Percentiles rank a stretch among this genome's conserved stretches.
Evolutionary conservation across 345 rosid species (phyloP).

Genomic region (Laguncularia racemosa): DNA sequence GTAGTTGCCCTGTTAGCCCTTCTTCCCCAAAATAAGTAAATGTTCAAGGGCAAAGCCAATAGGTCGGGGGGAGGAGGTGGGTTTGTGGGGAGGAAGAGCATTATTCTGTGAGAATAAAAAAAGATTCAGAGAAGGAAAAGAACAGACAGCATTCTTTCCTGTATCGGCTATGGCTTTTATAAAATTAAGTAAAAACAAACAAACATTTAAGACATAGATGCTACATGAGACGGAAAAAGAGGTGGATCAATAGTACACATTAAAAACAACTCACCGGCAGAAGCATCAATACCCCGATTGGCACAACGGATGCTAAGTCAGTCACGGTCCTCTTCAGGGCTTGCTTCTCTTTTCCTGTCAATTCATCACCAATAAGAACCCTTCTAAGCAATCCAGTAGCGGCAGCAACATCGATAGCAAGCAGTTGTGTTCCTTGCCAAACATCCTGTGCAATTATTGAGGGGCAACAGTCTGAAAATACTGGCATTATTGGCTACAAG

Average conservation of each 20-base stretch:
- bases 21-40: too few relatives aligned
- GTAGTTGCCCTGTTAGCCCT: too few relatives aligned
- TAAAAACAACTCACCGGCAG: constrained; percentile 70
- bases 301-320: constrained; percentile 88
- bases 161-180: too few relatives aligned
- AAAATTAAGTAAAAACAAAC: too few relatives aligned
- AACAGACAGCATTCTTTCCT: too few relatives aligned
- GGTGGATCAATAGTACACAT: background rate
- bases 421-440: constrained; percentile 96
- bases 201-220: background rate
- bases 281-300: constrained; percentile 91
- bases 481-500: too few relatives aligned
- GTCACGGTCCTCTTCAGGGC: constrained; percentile 76
- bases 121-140: too few relatives aligned
- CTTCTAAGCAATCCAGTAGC: constrained; percentile 72
- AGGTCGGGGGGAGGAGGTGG: too few relatives aligned
- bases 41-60: too few relatives aligned
- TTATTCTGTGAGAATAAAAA: too few relatives aligned
- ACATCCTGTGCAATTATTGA: constrained; percentile 58
- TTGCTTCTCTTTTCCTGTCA: constrained; percentile 80
- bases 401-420: constrained; percentile 84
- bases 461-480: background rate
- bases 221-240: background rate
- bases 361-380: constrained; percentile 72
- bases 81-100: too few relatives aligned